A percentile compares a stretch with the other conserved stretches of the same genome.
Conservation (phyloP, 108 stramenopile species). For the Licmophora abbreviata region DNA sequence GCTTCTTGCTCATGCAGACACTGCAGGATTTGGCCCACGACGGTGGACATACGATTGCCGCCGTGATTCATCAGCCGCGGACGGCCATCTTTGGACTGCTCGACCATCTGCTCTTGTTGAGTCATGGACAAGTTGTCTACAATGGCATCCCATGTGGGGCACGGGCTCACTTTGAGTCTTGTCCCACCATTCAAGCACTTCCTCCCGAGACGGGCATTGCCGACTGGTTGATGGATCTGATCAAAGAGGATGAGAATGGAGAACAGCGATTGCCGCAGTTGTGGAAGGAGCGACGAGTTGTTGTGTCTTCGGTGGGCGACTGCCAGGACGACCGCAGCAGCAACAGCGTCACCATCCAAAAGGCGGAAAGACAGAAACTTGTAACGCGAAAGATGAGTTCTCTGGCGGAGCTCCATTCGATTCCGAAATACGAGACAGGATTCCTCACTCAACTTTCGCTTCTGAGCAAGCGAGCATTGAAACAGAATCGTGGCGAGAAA, state of each 20-base stretch:
- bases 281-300: neutral
- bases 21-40: conserved; percentile 47
- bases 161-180: conserved; percentile 44
- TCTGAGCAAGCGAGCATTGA: conserved; percentile 38
- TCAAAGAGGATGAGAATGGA: conserved; percentile 42
- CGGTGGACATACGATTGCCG: conserved; percentile 65
- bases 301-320: conserved; percentile 5
- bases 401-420: conserved; percentile 29
- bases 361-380: conserved; percentile 17
- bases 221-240: conserved; percentile 81
- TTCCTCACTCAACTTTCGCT: conserved; percentile 45
- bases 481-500: conserved; percentile 62
- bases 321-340: conserved; percentile 1
- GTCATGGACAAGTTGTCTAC: conserved; percentile 54
- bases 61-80: conserved; percentile 88
- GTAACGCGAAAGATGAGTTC: conserved; percentile 23
- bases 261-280: neutral
- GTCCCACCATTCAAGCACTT: conserved; percentile 26
- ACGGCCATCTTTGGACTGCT: conserved; percentile 75
- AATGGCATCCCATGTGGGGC: conserved; percentile 34
- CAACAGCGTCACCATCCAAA: neutral
- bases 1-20: conserved; percentile 53
- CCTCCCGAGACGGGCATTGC: conserved; percentile 70
- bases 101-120: conserved; percentile 65
- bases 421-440: conserved; percentile 37